These are phyloP conservation scores for Pseudogymnoascus destructans DNA, from an alignment of 2,329 filamentous ascomycete genomes.

Conservation along the genomic window DNA sequence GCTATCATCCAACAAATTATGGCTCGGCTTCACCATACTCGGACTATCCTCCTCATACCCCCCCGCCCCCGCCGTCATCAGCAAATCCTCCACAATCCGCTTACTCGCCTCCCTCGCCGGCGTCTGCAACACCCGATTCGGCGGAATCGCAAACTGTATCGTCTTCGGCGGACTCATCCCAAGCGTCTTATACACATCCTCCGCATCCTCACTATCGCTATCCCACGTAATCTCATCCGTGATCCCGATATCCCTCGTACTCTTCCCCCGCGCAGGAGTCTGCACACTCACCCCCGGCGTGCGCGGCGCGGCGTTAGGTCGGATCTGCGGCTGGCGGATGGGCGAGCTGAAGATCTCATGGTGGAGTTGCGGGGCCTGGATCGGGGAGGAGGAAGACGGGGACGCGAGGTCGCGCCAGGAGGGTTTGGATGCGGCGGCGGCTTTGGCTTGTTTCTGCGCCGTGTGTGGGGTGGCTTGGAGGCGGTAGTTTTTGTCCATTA, in stretches of 20 bases:
- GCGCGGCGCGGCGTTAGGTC: conserved; percentile 37
- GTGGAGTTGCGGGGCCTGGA: conserved; percentile 68
- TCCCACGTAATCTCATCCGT: conserved; percentile 57
- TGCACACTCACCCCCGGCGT: conserved; percentile 79
- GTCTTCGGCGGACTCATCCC: conserved; percentile 89
- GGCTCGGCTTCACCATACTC: conserved; percentile 45
- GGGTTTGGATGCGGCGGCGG: conserved; percentile 20
- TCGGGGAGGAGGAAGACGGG: conserved; percentile 57
- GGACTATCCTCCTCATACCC: conserved; percentile 46
- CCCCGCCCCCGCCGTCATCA: conserved; percentile 62
- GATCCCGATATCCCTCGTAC: conserved; percentile 34
- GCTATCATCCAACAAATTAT: not conserved
- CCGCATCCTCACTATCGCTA: conserved; percentile 47
- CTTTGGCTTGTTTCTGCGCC: conserved; percentile 30
- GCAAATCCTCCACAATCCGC: conserved; percentile 67
- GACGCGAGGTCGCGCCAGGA: conserved; percentile 23
- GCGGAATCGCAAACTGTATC: conserved; percentile 71
- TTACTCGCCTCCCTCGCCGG: conserved; percentile 74
- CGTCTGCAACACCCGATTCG: conserved; percentile 65
- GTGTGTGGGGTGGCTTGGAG: conserved; percentile 81
- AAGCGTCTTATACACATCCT: conserved; percentile 42
- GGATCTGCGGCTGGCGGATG: conserved; percentile 30
- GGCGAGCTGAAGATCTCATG: conserved; percentile 78
- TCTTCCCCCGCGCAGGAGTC: conserved; percentile 49
- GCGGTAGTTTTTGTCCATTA: conserved; percentile 93